Conservation (phyloP, 192 early-diverging fungal species). For the Dimargaris xerosporica region DNA sequence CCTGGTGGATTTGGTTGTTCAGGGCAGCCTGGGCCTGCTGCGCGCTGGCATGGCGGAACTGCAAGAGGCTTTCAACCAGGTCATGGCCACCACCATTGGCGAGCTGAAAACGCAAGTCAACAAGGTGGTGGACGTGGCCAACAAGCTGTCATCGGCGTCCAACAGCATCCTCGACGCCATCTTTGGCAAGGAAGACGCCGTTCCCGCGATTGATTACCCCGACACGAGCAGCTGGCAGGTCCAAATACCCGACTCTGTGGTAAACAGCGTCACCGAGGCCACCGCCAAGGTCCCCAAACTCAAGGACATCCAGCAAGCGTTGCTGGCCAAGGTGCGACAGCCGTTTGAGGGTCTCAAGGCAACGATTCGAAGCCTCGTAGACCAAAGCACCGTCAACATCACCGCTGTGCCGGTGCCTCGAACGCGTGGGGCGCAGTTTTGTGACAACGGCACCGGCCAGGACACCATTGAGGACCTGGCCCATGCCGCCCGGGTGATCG, state of each 20-base stretch:
- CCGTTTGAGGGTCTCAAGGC: slow-evolving; percentile 6
- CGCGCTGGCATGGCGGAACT: neutral
- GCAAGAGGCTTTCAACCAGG: neutral
- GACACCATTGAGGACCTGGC: neutral
- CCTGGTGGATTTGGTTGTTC: slow-evolving; percentile 9
- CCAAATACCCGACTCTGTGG: neutral
- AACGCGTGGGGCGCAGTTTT: neutral
- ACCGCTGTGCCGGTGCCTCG: neutral
- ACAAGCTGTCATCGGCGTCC: neutral
- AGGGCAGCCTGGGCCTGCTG: neutral
- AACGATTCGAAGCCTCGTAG: neutral
- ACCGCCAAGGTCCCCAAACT: slow-evolving; percentile 4
- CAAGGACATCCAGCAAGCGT: neutral
- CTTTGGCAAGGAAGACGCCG: neutral
- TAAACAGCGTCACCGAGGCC: neutral
- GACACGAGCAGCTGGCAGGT: slow-evolving; percentile 2
- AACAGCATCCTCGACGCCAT: neutral
- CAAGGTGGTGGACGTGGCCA: slow-evolving; percentile 1
- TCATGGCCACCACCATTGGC: neutral
- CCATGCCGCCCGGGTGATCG: neutral
- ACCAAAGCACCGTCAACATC: neutral
- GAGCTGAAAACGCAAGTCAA: neutral
- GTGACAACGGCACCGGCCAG: neutral
- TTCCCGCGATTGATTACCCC: slow-evolving; percentile 2
- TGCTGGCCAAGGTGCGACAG: neutral